Evolutionary conservation across 306 rosid genomes (phyloP), one percentile per base, ranked within the genome.

Genomic region (Prunus davidiana): DNA sequence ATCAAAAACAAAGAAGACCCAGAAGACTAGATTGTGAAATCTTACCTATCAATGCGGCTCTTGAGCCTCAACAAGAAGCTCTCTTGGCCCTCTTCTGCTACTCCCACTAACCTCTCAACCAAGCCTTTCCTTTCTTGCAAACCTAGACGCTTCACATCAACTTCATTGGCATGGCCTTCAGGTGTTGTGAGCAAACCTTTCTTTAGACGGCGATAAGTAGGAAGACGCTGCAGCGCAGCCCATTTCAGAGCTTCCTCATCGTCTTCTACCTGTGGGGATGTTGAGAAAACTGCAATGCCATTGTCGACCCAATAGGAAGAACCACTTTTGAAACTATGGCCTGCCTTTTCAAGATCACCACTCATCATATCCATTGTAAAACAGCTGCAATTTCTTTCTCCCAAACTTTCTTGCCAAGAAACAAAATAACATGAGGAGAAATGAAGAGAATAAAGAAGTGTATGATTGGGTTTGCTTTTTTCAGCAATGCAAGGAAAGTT

Each of bases 241-340:
- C 79, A 76, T 41, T 76, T 76, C 3, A 76, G 79, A 66, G 72
- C 79, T 65, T 76, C 79, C 64, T 76, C 79, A 5, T 76, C 79
- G 20, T 76, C 79, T 1, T 66, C 79, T 18, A 52, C 73, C 0
- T 0, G 52, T 43, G 79, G 66, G 52, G 72, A 52, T 14, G 43
- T 16, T 8, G 79, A 51, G 79, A 75, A 75, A 75, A 16, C 65
- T 0, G 22, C 79, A 47, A 34, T 38, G 19, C 64, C 73, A 10
- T 25, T 34, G 65, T 75, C 72, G 0, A 6, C 15, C 65, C 64
- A 64, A 10, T 51, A 64, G 20, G 73, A 64, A 69, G 58, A 27
- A 6, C 43, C 43, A 38, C 72, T 54, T 19, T 3, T 73, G 43
- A 73, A 73, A 12, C 77, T 73, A 43, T 73, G 77, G 12, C 77